phyloP scores from a whole-genome alignment of 768 basidiomycete genomes.

The Suillus subluteus region DNA sequence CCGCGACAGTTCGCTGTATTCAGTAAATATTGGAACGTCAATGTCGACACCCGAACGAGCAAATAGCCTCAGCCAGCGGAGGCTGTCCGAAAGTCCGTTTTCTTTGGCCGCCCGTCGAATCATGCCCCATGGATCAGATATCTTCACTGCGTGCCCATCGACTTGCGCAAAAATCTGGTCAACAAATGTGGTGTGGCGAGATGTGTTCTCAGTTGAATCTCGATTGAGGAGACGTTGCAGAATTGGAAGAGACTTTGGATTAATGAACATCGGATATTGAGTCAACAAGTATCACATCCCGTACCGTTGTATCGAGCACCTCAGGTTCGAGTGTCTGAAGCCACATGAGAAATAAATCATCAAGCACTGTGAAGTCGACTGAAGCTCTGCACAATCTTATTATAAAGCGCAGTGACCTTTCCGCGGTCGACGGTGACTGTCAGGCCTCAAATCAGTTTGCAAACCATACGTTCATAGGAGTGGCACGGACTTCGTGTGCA shows the following conservation, averaged over 20 bases:
- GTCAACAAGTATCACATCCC: constrained; percentile 12
- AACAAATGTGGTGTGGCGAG: constrained; percentile 41
- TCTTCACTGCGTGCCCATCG: constrained; percentile 31
- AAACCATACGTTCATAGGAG: background rate
- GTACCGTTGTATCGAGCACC: constrained; percentile 44
- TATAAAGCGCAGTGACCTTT: constrained; percentile 53
- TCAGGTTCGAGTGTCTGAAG: constrained; percentile 47
- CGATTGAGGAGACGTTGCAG: constrained; percentile 61
- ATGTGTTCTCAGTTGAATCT: constrained; percentile 46
- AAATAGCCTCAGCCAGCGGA: constrained; percentile 65
- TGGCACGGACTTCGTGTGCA: constrained; percentile 4
- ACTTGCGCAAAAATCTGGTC: constrained; percentile 35
- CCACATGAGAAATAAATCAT: constrained; percentile 63
- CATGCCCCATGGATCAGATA: constrained; percentile 59
- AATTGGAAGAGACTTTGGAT: constrained; percentile 51
- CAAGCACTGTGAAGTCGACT: constrained; percentile 59
- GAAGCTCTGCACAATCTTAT: constrained; percentile 56
- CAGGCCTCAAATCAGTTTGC: background rate
- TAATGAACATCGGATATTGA: constrained; percentile 3
- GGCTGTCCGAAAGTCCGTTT: constrained; percentile 47
- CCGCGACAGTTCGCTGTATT: constrained; percentile 46
- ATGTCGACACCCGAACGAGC: constrained; percentile 69
- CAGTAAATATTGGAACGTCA: constrained; percentile 51
- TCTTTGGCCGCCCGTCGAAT: constrained; percentile 47
- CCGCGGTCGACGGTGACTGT: constrained; percentile 29